These are phyloP conservation scores for Calonectria hongkongensis DNA, from an alignment of 2,329 filamentous ascomycete species.

Conservation along the genomic window DNA sequence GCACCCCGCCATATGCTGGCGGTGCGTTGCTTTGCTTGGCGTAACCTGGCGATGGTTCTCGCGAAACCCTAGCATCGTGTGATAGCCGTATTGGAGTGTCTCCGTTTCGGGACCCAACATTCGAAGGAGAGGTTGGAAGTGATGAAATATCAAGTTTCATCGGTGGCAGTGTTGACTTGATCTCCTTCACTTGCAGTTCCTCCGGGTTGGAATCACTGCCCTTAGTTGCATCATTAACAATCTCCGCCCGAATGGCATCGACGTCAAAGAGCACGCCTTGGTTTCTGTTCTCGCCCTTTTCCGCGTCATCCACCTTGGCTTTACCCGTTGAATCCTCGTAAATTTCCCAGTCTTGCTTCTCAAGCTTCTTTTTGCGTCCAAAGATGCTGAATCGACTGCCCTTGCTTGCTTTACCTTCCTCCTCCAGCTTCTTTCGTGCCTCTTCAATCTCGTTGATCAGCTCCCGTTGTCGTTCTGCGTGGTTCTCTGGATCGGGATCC, in stretches of 20 bases:
- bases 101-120: slow-evolving; percentile 43
- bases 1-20: slow-evolving; percentile 54
- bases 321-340: slow-evolving; percentile 82
- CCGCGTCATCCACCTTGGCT: slow-evolving; percentile 55
- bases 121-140: slow-evolving; percentile 49
- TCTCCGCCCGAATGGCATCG: slow-evolving; percentile 91
- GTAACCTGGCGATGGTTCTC: slow-evolving; percentile 52
- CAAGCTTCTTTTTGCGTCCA: slow-evolving; percentile 84
- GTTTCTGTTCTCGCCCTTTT: slow-evolving; percentile 65
- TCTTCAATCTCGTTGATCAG: slow-evolving; percentile 98
- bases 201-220: slow-evolving; percentile 73
- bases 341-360: slow-evolving; percentile 95
- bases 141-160: slow-evolving; percentile 83
- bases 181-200: slow-evolving; percentile 81
- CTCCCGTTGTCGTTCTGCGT: slow-evolving; percentile 89
- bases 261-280: slow-evolving; percentile 91
- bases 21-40: slow-evolving; percentile 41
- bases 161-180: slow-evolving; percentile 90
- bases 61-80: slow-evolving; percentile 50
- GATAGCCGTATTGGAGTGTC: slow-evolving; percentile 48
- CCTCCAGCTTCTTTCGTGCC: slow-evolving; percentile 89
- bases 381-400: slow-evolving; percentile 83
- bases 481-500: slow-evolving; percentile 96
- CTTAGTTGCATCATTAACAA: slow-evolving; percentile 78
- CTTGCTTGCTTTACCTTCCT: slow-evolving; percentile 81